Evolutionary conservation across 2,329 filamentous ascomycete species (phyloP).

Genomic region (Colletotrichum agaves): DNA sequence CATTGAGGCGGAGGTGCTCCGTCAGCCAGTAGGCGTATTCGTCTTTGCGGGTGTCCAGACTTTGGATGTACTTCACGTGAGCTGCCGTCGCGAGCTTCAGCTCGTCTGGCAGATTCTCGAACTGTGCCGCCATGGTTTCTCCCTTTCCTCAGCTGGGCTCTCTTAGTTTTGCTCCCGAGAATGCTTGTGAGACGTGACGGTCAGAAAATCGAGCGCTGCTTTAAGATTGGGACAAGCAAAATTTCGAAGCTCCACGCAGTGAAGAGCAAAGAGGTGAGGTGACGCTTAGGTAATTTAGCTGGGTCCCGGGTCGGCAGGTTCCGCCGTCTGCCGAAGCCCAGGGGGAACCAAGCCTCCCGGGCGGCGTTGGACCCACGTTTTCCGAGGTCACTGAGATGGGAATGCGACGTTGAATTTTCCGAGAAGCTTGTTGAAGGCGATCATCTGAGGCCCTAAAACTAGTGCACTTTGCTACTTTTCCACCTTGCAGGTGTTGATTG

Average conservation of each 20-base stretch:
- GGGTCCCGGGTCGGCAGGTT: slow-evolving; percentile 22
- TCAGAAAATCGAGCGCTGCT: background rate
- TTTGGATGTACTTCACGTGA: slow-evolving; percentile 94
- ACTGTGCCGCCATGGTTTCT: slow-evolving; percentile 46
- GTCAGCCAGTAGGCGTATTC: slow-evolving; percentile 98
- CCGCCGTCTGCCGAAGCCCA: slow-evolving; percentile 21
- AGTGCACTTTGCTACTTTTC: background rate
- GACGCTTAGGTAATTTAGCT: slow-evolving; percentile 30
- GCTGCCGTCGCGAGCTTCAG: slow-evolving; percentile 61
- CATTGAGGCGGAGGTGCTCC: slow-evolving; percentile 94
- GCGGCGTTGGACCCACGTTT: slow-evolving; percentile 12
- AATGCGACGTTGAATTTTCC: slow-evolving; percentile 8
- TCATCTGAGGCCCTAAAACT: background rate
- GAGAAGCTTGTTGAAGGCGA: background rate
- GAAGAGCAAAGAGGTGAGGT: slow-evolving; percentile 17
- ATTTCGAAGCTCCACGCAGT: background rate
- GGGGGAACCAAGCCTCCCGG: background rate
- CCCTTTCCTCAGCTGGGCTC: too few relatives aligned
- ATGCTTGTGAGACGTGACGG: background rate
- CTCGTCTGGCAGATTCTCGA: slow-evolving; percentile 52
- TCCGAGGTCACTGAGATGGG: background rate
- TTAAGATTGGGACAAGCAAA: background rate
- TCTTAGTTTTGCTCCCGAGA: background rate
- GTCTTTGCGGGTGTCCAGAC: slow-evolving; percentile 89
- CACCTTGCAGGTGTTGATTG: background rate